Base-by-base conservation (phyloP, 805 yeast genomes). In the Hanseniaspora jakobsenii region DNA sequence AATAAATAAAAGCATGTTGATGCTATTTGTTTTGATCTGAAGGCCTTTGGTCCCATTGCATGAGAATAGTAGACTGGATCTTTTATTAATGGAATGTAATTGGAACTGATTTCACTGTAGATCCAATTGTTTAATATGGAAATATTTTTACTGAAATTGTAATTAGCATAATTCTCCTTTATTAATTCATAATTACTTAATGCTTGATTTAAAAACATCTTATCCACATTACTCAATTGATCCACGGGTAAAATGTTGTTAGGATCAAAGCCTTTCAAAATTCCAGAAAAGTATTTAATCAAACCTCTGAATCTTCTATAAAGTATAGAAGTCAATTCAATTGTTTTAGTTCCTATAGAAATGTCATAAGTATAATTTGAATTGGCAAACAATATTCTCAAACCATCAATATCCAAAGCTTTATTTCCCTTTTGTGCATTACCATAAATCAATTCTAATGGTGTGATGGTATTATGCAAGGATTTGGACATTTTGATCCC, bases 401-500 rank as follows among this genome's bases (percentile, higher is more conserved):
- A 64, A 0, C 98, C 98, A 59, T 87, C 97, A 14, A 84, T 73
- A 9, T 98, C 97, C 17, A 89, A 63, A 12, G 77, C 67, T 1
- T 85, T 83, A 13, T 73, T 52, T 27, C 66, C 64, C 6, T 62
- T 59, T 4, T 70, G 65, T 43, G 62, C 61, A 47, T 67, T 66
- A 2, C 93, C 94, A 29, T 71, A 63, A 28, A 89, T 73, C 7
- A 85, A 72, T 28, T 75, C 75, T 3, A 54, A 54, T 0, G 97
- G 97, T 1, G 72, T 58, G 17, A 87, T 71, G 0, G 77, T 77
- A 53, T 91, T 91, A 0, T 96, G 95, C 30, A 81, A 62, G 0
- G 95, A 84, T 57, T 91, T 91, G 3, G 96, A 87, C 97, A 89
- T 89, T 55, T 91, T 91, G 47, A 72, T 71, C 14, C 91, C 89